Percentiles rank a stretch among this genome's conserved stretches.
These are phyloP conservation scores for Chimonanthus salicifolius DNA, from an alignment of 164 flowering plant species.

Conservation along the genomic window DNA sequence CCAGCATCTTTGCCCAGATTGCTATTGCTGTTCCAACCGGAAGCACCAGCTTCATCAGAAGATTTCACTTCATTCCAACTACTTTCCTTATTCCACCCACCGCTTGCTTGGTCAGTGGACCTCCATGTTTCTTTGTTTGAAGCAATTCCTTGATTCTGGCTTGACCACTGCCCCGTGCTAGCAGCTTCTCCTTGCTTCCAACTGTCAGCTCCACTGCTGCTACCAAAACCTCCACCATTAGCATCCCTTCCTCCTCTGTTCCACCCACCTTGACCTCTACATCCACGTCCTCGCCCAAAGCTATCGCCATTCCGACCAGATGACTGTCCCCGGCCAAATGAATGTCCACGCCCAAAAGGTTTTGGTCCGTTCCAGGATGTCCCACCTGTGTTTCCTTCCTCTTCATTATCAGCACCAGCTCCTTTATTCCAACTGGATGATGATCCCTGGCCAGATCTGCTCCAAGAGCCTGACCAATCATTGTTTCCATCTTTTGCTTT, in stretches of 20 bases:
- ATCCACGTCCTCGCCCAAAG: slow-evolving; percentile 5
- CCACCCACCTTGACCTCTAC: slow-evolving; percentile 4
- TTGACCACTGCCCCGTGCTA: background rate
- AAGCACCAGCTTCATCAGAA: background rate
- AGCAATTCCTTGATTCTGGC: background rate
- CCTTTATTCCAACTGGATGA: slow-evolving; percentile 9
- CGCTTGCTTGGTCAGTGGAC: background rate
- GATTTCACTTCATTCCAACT: slow-evolving; percentile 10
- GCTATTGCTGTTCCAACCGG: slow-evolving; percentile 3
- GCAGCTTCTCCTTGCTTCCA: background rate
- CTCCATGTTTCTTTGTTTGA: background rate
- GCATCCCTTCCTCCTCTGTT: slow-evolving; percentile 8
- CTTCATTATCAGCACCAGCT: slow-evolving; percentile 4
- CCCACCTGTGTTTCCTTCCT: slow-evolving; percentile 5
- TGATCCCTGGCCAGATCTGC: slow-evolving; percentile 8
- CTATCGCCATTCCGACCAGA: slow-evolving; percentile 12
- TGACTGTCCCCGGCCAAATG: background rate
- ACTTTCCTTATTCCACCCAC: background rate
- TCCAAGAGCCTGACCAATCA: slow-evolving; percentile 13
- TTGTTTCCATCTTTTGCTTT: slow-evolving; percentile 6
- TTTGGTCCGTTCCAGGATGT: slow-evolving; percentile 21
- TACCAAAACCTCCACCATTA: slow-evolving; percentile 4
- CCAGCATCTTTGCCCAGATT: background rate
- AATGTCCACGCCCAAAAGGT: slow-evolving; percentile 10
- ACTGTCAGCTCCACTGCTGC: slow-evolving; percentile 14